These are phyloP conservation scores for Ophiostoma pallidulum DNA, from an alignment of 2,329 filamentous ascomycete species.

Conservation along the genomic window DNA sequence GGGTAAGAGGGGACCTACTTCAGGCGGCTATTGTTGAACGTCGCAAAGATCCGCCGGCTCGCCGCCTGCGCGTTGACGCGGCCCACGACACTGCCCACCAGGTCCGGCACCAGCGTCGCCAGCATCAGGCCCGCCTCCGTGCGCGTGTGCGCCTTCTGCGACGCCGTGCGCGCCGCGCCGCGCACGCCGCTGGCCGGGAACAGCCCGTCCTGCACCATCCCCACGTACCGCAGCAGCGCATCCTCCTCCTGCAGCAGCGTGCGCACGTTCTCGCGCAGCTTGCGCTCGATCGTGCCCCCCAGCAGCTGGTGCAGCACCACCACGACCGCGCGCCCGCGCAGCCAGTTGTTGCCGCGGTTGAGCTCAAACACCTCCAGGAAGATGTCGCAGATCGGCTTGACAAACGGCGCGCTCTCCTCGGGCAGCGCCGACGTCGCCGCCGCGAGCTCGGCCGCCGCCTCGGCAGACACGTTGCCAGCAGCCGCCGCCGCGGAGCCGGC, in stretches of 20 bases:
- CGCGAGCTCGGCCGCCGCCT: conserved; percentile 88
- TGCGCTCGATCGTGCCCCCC: conserved; percentile 91
- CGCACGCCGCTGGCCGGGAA: conserved; percentile 35
- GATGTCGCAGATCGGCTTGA: conserved; percentile 96
- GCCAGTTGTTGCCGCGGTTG: conserved; percentile 93
- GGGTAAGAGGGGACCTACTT: conserved; percentile 53
- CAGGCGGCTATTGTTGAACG: conserved; percentile 79
- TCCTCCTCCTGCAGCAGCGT: conserved; percentile 72
- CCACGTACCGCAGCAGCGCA: conserved; percentile 65
- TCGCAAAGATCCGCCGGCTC: conserved; percentile 78
- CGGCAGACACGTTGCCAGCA: conserved; percentile 33
- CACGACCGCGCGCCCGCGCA: conserved; percentile 88
- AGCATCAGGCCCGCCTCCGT: conserved; percentile 85
- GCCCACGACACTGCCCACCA: conserved; percentile 89
- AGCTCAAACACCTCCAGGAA: conserved; percentile 94
- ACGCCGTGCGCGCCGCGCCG: conserved; percentile 48
- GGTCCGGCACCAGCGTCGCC: conserved; percentile 78
- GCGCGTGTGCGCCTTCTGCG: conserved; percentile 70
- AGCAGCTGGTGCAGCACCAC: conserved; percentile 93
- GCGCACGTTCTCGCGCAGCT: conserved; percentile 77
- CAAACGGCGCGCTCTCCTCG: conserved; percentile 66
- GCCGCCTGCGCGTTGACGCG: conserved; percentile 84
- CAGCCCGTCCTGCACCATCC: conserved; percentile 62
- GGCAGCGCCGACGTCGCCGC: conserved; percentile 61
- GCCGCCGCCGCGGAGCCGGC: too few species aligned